These are phyloP conservation scores for Globisporangium lucens DNA, from an alignment of 352 stramenopile species.

Conservation along the genomic window DNA sequence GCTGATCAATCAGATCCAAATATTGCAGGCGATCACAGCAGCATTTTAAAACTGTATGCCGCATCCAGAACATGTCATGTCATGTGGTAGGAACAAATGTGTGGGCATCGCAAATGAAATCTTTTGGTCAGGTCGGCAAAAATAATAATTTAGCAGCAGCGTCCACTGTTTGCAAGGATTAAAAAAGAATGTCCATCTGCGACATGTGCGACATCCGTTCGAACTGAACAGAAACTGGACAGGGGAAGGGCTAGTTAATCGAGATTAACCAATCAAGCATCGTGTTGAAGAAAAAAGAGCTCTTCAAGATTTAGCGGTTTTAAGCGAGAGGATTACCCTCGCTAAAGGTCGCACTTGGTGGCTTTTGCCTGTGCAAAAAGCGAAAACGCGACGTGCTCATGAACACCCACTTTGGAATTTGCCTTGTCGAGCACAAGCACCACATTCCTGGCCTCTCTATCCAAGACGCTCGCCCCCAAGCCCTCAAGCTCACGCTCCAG, in stretches of 20 bases:
- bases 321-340: not conserved
- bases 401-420: slow-evolving; percentile 19
- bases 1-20: not conserved
- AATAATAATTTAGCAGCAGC: not conserved
- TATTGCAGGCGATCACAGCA: not conserved
- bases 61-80: too few species aligned
- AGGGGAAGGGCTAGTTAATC: not conserved
- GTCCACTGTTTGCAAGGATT: not conserved
- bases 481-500: not conserved
- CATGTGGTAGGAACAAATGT: not conserved
- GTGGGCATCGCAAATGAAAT: not conserved
- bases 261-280: slow-evolving; percentile 13
- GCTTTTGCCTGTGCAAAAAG: not conserved
- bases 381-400: not conserved
- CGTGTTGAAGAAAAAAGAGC: slow-evolving; percentile 1
- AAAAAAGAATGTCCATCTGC: slow-evolving; percentile 11
- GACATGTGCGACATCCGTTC: slow-evolving; percentile 13
- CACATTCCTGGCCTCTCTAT: not conserved
- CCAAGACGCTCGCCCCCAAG: slow-evolving; percentile 6
- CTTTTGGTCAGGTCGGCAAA: not conserved
- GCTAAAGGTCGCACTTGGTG: not conserved
- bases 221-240: not conserved
- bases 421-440: slow-evolving; percentile 16
- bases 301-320: slow-evolving; percentile 8
- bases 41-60: not conserved